These are phyloP conservation scores for Fusarium sp. DNA, from an alignment of 2,329 filamentous ascomycete genomes.

Conservation along the genomic window DNA sequence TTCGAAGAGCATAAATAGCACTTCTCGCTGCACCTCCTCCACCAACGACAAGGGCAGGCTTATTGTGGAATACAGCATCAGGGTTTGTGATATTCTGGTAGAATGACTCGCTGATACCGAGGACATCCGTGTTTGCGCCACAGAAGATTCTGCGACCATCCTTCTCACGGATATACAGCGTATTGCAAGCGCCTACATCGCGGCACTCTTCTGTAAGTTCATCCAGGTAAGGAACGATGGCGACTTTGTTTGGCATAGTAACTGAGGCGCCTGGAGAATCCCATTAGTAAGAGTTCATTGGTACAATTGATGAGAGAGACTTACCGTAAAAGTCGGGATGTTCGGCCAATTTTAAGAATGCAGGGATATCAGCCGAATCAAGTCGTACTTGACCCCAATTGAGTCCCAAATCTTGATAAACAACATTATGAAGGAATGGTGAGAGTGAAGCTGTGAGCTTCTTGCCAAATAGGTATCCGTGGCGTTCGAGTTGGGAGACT, in stretches of 20 bases:
- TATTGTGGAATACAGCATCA: constrained; percentile 62
- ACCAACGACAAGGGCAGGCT: constrained; percentile 78
- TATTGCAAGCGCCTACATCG: constrained; percentile 83
- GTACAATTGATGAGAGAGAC: not conserved
- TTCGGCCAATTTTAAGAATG: constrained; percentile 63
- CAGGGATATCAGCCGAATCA: constrained; percentile 62
- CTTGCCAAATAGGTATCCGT: constrained; percentile 68
- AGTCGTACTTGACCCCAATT: constrained; percentile 64
- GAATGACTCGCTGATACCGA: constrained; percentile 81
- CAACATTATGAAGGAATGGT: constrained; percentile 63
- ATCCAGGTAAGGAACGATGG: constrained; percentile 79
- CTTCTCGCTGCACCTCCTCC: constrained; percentile 83
- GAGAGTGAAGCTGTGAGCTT: constrained; percentile 67
- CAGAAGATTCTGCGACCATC: constrained; percentile 65
- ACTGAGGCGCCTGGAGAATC: constrained; percentile 69
- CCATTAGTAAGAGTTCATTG: too few relatives aligned
- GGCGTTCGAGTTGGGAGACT: constrained; percentile 52
- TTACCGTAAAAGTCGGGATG: constrained; percentile 72
- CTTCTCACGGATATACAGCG: constrained; percentile 72
- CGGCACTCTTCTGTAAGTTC: constrained; percentile 77
- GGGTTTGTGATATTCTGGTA: constrained; percentile 63
- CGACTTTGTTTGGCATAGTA: constrained; percentile 87
- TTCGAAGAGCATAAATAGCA: constrained; percentile 79
- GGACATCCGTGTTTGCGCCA: constrained; percentile 84
- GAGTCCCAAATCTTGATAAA: constrained; percentile 63